These are phyloP conservation scores for Sarocladium oryzae DNA, from an alignment of 2,329 filamentous ascomycete genomes.

Conservation along the genomic window DNA sequence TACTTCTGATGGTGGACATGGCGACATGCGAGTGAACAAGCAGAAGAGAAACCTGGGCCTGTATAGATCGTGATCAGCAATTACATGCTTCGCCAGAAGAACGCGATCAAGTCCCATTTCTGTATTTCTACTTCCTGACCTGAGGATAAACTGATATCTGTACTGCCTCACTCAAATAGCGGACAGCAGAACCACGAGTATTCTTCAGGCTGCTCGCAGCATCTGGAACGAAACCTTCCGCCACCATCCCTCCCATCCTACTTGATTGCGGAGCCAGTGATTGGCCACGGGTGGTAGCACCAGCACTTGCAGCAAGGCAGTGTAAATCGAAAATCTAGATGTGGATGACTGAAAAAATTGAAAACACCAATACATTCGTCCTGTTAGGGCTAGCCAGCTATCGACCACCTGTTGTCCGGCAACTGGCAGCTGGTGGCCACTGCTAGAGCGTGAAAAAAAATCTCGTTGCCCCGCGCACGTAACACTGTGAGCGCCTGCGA, in stretches of 20 bases:
- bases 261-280: background rate
- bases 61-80: background rate
- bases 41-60: background rate
- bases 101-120: background rate
- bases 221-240: slow-evolving; percentile 4
- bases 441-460: slow-evolving; percentile 4
- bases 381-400: slow-evolving; percentile 29
- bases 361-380: background rate
- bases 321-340: background rate
- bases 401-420: slow-evolving; percentile 1
- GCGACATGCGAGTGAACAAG: background rate
- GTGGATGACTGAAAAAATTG: background rate
- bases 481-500: slow-evolving; percentile 12
- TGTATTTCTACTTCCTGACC: background rate
- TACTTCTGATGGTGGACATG: background rate
- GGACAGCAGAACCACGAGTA: background rate
- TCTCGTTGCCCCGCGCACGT: slow-evolving; percentile 28
- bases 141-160: background rate
- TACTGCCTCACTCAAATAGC: background rate
- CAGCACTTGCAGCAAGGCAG: background rate
- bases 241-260: background rate
- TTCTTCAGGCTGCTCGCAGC: slow-evolving; percentile 1
- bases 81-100: background rate
- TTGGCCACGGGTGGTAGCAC: background rate
- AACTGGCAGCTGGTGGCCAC: background rate